Evolutionary conservation across 78 protist species (phyloP).

Genomic region (Fonticula alba): DNA sequence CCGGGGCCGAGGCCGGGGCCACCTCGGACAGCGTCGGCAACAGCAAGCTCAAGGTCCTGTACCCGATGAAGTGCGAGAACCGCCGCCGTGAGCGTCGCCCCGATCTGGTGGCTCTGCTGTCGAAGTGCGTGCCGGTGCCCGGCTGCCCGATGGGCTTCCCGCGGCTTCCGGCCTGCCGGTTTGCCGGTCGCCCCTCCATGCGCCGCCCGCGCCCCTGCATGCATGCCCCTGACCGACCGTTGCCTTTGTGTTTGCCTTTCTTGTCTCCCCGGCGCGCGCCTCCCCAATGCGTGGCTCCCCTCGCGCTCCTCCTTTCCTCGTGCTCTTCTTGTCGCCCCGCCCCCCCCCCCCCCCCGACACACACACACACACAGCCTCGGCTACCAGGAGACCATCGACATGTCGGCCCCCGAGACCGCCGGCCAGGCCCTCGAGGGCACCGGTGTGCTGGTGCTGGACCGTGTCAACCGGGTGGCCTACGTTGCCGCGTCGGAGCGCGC

Average conservation of each 20-base stretch:
- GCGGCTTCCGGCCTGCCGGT: no score
- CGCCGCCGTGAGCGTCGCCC: conserved; percentile 18
- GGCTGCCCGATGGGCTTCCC: background rate
- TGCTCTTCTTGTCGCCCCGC: no score
- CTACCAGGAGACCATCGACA: background rate
- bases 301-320: no score
- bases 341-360: no score
- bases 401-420: conserved; percentile 2
- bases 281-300: no score
- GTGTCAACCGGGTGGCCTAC: conserved; percentile 14
- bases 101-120: background rate
- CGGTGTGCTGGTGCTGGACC: conserved; percentile 29
- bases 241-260: no score
- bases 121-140: background rate
- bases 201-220: no score
- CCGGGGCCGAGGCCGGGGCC: conserved; percentile 1
- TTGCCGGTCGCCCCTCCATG: no score
- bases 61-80: conserved; percentile 16
- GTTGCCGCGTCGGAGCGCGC: conserved; percentile 20
- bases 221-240: no score
- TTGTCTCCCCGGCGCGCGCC: no score
- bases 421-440: conserved; percentile 23
- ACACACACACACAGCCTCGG: no score
- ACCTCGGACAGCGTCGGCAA: no score
- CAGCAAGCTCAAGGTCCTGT: conserved; percentile 2